A percentile compares a stretch with the other conserved stretches of the same genome.
phyloP scores from a whole-genome alignment of 2,329 filamentous ascomycete genomes.

The Trichoderma citrinoviride region DNA sequence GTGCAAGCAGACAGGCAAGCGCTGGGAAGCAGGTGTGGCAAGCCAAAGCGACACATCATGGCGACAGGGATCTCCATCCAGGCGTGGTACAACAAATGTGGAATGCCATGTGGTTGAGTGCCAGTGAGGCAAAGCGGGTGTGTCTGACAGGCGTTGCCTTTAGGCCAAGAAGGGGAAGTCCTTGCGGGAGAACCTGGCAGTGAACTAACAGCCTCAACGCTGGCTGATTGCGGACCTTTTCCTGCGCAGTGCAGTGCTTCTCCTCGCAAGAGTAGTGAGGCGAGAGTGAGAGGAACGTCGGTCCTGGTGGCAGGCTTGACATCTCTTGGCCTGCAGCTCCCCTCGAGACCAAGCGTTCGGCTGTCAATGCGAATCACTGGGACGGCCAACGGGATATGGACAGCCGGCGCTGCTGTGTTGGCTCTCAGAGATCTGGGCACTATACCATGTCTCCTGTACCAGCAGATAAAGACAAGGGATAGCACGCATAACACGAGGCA shows the following conservation, averaged over 20 bases:
- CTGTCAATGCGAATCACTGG: neutral
- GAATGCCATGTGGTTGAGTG: constrained; percentile 20
- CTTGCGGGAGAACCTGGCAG: constrained; percentile 11
- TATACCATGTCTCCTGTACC: no score
- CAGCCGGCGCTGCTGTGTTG: neutral
- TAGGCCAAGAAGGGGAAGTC: constrained; percentile 20
- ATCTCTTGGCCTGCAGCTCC: neutral
- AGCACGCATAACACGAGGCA: neutral
- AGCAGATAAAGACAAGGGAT: neutral
- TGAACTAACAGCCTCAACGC: neutral
- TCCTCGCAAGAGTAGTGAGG: constrained; percentile 5
- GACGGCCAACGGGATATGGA: neutral
- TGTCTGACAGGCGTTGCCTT: constrained; percentile 11
- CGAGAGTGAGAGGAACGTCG: constrained; percentile 3
- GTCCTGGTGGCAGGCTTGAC: constrained; percentile 1
- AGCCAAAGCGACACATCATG: constrained; percentile 9
- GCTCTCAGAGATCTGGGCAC: neutral
- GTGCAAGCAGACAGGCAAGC: neutral
- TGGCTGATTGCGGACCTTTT: neutral
- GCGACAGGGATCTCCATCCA: constrained; percentile 6
- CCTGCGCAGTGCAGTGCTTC: neutral
- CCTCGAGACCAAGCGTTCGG: neutral
- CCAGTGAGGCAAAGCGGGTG: constrained; percentile 13
- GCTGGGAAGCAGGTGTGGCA: neutral
- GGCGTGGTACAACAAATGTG: constrained; percentile 4